Base-by-base conservation (phyloP, 352 stramenopile genomes). In the Phytophthora melonis region DNA sequence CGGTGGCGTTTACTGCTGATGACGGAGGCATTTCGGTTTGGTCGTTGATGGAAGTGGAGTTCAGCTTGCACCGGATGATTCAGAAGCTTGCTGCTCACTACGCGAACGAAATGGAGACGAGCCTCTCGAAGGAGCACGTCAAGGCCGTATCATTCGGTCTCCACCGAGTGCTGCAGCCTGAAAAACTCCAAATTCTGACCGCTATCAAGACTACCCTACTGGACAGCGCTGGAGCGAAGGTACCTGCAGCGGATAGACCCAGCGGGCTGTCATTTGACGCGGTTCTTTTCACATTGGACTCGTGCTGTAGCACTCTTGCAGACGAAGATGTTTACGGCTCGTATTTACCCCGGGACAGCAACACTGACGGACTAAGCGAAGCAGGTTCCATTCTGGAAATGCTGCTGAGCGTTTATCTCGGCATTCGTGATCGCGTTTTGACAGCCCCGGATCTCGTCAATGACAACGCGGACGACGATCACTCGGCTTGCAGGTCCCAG, bases 21-120 rank as follows among this genome's bases (percentile, higher is more conserved):
- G 52, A 74, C 41, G 50, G n/a, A 16, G 39, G 36, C 4, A 62
- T 74, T 54, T 85, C 83, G 0, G 36, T 88, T 34, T 90, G 83
- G 83, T 77, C 70, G 19, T 71, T 90, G 39, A 75, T 90, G 52
- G 83, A 90, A 71, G 68, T 87, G 32, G 79, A 87, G 56, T 86
- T 90, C n/a, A 81, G 71, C 49, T 68, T 90, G 25, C 70, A 89
- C 47, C 80, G 83, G 11, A 73, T 90, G 69, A 27, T 86, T 18
- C 79, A 79, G 13, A 88, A 83, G 54, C 23, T 85, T 49, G 30
- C 70, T 43, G 61, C 68, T 14, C 72, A 72, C 8, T 75, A 72
- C 32, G 39, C 59, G 18, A 80, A 66, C 9, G 59, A 81, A 27
- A 77, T 79, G 56, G 72, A 68, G 18, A 66, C 73, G 21, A 79